phyloP scores from a whole-genome alignment of 1,139 yeast species.

The Magnusiomyces ingens region DNA sequence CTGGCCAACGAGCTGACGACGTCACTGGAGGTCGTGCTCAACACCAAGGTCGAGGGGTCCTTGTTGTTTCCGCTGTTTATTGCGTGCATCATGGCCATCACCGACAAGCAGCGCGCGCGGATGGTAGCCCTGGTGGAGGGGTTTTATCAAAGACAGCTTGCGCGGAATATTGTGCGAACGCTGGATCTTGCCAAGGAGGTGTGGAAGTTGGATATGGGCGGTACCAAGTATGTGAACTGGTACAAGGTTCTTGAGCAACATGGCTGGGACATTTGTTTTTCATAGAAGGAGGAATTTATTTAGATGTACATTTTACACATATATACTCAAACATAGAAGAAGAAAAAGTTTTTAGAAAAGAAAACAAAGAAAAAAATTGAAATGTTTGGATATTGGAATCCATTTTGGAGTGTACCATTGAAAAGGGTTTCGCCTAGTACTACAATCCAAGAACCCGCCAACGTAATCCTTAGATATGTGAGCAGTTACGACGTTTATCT shows the following conservation, averaged over 20 bases:
- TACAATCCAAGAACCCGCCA: too few species aligned
- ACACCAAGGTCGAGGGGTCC: constrained; percentile 63
- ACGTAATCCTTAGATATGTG: too few species aligned
- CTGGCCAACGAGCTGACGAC: constrained; percentile 49
- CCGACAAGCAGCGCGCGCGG: constrained; percentile 37
- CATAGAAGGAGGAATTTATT: too few species aligned
- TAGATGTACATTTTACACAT: too few species aligned
- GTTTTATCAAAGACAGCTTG: constrained; percentile 55
- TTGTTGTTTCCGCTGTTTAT: constrained; percentile 71
- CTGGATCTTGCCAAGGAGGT: constrained; percentile 52
- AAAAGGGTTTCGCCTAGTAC: too few species aligned
- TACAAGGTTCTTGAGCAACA: constrained; percentile 54
- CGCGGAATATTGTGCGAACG: constrained; percentile 60
- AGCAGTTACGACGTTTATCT: too few species aligned
- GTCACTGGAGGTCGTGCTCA: constrained; percentile 56
- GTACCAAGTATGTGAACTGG: constrained; percentile 56
- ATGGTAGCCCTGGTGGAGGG: constrained; percentile 51
- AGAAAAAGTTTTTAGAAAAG: too few species aligned
- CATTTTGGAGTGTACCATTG: too few species aligned
- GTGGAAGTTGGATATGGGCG: constrained; percentile 45
- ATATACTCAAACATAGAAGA: too few species aligned
- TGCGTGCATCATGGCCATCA: constrained; percentile 63
- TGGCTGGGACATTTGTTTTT: constrained; percentile 78
- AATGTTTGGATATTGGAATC: too few species aligned
- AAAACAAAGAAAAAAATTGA: too few species aligned